These are phyloP conservation scores for Pichia terricola DNA, from an alignment of 1,139 yeast species.

Conservation along the genomic window DNA sequence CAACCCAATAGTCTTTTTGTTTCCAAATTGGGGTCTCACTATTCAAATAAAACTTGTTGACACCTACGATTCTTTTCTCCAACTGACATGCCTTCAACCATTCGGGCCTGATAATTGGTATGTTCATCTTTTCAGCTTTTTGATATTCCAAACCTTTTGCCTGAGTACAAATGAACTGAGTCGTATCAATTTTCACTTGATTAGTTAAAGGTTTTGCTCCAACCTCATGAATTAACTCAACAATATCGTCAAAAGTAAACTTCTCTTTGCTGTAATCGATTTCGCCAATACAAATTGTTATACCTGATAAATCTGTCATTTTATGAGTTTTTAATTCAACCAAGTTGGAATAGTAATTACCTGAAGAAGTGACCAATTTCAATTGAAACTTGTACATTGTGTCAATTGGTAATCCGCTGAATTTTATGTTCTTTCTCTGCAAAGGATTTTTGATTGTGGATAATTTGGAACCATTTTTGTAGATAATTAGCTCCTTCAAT, in stretches of 20 bases:
- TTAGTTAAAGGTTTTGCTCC: constrained; percentile 80
- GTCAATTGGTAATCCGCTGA: constrained; percentile 87
- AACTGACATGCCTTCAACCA: constrained; percentile 93
- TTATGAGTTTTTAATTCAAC: constrained; percentile 78
- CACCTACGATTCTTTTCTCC: constrained; percentile 88
- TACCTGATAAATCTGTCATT: constrained; percentile 93
- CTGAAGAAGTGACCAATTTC: constrained; percentile 82
- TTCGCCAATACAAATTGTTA: constrained; percentile 84
- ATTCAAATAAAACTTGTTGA: constrained; percentile 67
- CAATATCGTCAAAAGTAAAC: constrained; percentile 55
- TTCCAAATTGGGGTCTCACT: constrained; percentile 28
- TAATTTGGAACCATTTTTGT: constrained; percentile 69
- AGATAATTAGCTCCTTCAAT: constrained; percentile 66
- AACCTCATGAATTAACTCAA: constrained; percentile 51
- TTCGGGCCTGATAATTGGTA: constrained; percentile 92
- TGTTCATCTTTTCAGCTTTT: constrained; percentile 77
- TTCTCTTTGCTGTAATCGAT: constrained; percentile 44
- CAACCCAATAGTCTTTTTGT: constrained; percentile 25
- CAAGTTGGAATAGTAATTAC: constrained; percentile 60
- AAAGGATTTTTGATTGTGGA: constrained; percentile 84
- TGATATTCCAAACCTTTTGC: constrained; percentile 42
- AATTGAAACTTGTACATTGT: constrained; percentile 73
- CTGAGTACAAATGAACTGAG: constrained; percentile 79
- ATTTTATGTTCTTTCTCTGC: constrained; percentile 71
- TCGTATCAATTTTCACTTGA: constrained; percentile 77